Evolutionary conservation across 2,329 filamentous ascomycete genomes (phyloP).

Genomic region (Pyricularia grisea): DNA sequence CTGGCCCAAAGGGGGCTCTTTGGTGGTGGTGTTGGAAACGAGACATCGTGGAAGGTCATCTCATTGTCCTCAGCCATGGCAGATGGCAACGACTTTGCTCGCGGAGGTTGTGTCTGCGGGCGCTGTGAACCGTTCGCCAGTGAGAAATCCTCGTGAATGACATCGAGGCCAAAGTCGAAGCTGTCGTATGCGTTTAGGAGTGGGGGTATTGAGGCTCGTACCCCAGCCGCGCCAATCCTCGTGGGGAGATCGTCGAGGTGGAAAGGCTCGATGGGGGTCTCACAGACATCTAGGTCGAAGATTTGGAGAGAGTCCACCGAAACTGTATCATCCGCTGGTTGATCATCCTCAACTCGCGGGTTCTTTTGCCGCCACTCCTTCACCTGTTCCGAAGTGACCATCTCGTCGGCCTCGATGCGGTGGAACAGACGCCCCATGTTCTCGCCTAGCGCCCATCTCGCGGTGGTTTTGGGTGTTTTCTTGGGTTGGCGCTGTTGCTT

Average conservation of each 20-base stretch:
- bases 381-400: slow-evolving; percentile 43
- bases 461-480: slow-evolving; percentile 16
- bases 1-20: slow-evolving; percentile 16
- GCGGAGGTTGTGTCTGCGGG: not conserved
- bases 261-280: slow-evolving; percentile 38
- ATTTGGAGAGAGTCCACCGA: not conserved
- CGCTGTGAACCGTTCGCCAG: slow-evolving; percentile 1
- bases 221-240: slow-evolving; percentile 29
- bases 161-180: slow-evolving; percentile 9
- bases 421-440: slow-evolving; percentile 47
- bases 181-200: slow-evolving; percentile 18
- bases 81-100: not conserved
- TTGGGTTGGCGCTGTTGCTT: slow-evolving; percentile 12
- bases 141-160: not conserved
- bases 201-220: slow-evolving; percentile 16
- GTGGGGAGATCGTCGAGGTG: slow-evolving; percentile 37
- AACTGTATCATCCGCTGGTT: not conserved
- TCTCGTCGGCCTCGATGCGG: slow-evolving; percentile 48
- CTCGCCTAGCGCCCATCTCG: slow-evolving; percentile 44
- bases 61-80: not conserved
- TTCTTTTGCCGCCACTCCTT: slow-evolving; percentile 29
- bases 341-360: slow-evolving; percentile 17
- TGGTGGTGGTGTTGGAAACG: slow-evolving; percentile 21
- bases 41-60: slow-evolving; percentile 13
- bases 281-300: slow-evolving; percentile 19